Evolutionary conservation across 108 stramenopile genomes (phyloP).

Genomic region (Nitzschia palea): DNA sequence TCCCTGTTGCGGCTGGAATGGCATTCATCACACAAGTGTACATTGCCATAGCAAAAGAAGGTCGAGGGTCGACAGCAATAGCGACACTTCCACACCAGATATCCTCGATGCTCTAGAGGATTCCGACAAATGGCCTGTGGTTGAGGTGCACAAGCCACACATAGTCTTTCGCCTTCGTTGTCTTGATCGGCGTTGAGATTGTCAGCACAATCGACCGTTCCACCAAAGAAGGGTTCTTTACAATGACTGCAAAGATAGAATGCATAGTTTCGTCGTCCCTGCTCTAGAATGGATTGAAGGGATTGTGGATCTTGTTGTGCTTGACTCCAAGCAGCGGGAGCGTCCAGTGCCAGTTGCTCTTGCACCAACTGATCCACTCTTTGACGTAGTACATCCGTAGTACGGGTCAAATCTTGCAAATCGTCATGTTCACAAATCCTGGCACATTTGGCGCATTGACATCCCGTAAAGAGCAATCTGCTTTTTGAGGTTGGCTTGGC

Average conservation of each 20-base stretch:
- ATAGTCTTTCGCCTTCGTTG: conserved; percentile 35
- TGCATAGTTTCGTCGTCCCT: conserved; percentile 52
- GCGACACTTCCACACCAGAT: conserved; percentile 68
- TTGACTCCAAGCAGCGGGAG: conserved; percentile 5
- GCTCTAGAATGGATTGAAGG: conserved; percentile 26
- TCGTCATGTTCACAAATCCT: conserved; percentile 48
- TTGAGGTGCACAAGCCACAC: conserved; percentile 53
- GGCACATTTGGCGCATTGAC: conserved; percentile 69
- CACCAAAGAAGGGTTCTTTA: conserved; percentile 72
- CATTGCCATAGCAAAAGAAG: conserved; percentile 61
- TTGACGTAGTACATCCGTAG: conserved; percentile 49
- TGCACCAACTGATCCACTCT: conserved; percentile 53
- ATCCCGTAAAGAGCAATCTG: conserved; percentile 61
- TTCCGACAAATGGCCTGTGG: conserved; percentile 47
- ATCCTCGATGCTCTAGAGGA: conserved; percentile 46
- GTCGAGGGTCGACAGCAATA: conserved; percentile 65
- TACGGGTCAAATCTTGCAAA: conserved; percentile 53
- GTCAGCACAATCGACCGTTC: conserved; percentile 70
- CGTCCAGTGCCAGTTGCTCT: conserved; percentile 52
- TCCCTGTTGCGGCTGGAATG: conserved; percentile 16
- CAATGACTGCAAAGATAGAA: conserved; percentile 67
- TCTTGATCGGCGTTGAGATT: not conserved
- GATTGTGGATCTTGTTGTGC: not conserved
- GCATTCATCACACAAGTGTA: conserved; percentile 64
- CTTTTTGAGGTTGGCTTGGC: conserved; percentile 40